Evolutionary conservation across 1,284 basidiomycete species (phyloP).

Genomic region (Cutaneotrichosporon dermatis): DNA sequence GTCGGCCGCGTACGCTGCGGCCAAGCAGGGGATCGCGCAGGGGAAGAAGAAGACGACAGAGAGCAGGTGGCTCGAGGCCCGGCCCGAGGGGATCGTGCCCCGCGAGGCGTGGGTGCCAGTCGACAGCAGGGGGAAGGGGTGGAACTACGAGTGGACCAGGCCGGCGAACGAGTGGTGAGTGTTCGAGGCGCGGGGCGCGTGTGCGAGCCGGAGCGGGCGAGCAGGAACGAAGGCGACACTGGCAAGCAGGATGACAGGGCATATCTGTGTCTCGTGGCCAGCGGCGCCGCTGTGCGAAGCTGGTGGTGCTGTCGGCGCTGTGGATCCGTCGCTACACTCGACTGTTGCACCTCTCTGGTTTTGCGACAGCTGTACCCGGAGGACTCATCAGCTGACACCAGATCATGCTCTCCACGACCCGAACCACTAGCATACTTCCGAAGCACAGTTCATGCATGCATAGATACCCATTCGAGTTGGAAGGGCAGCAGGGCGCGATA

Average conservation of each 20-base stretch:
- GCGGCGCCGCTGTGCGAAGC: too few relatives aligned
- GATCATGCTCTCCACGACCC: not conserved
- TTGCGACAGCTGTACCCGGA: too few relatives aligned
- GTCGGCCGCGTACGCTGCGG: conserved; percentile 23
- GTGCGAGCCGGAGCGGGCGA: not conserved
- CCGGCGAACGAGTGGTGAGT: conserved; percentile 24
- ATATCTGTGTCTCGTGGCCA: too few relatives aligned
- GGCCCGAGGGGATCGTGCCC: conserved; percentile 77
- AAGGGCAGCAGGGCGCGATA: too few relatives aligned
- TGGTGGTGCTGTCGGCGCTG: too few relatives aligned
- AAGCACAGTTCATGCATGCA: conserved; percentile 10
- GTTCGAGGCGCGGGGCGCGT: not conserved
- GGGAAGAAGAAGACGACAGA: conserved; percentile 61
- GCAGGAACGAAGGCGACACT: not conserved
- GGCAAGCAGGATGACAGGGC: too few relatives aligned
- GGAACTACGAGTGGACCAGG: conserved; percentile 46
- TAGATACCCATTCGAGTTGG: conserved; percentile 5
- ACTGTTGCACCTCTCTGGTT: too few relatives aligned
- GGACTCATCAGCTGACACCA: conserved; percentile 3
- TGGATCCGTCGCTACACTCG: too few relatives aligned
- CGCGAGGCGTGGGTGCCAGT: conserved; percentile 49
- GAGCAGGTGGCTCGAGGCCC: conserved; percentile 65
- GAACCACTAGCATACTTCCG: not conserved
- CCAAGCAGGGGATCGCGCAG: conserved; percentile 29
- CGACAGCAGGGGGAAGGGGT: conserved; percentile 45